Evolutionary conservation across 305 asterid genomes (phyloP), one percentile per base, ranked within the genome.

Genomic region (Fraxinus paxiana): DNA sequence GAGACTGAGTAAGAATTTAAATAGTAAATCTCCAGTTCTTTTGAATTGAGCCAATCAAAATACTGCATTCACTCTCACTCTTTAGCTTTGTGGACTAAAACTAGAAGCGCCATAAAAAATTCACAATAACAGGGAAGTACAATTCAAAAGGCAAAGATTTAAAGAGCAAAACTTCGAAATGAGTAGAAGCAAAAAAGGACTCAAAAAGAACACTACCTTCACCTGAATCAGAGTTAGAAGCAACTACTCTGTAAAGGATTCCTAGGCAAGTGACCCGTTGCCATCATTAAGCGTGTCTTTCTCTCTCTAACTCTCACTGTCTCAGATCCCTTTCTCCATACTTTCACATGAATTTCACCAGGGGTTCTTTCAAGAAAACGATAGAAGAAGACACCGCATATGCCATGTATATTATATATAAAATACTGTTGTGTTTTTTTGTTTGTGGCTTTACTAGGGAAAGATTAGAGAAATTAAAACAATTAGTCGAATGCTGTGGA

Each of bases 151-250:
- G 80, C 15, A 37, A 18, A 81, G 59, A 82, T 80, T 78, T 84
- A 83, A 79, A 77, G 82, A 41, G 80, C 80, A 77, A 79, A 77
- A 84, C 84, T 77, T 79, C 70, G 67, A 73, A 77, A 51, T 17
- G 69, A 51, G 54, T 83, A 74, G 79, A 63, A 72, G 83, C 75
- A 31, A 74, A 83, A 75, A 51, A 65, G 82, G 41, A 79, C 73
- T 81, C 61, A 65, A 80, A 80, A 81, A 86, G 80, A 83, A 84
- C 83, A 82, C 81, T 33, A 80, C 84, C 87, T 82, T 92, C 95
- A 92, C 95, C 98, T 92, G 96, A 93, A 88, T 89, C 91, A 93
- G 79, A 88, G 87, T 78, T 78, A 84, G 77, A 85, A 87, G 91
- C 92, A 88, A 89, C 90, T 41, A 78, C 83, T 82, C 82, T 33